Percentiles rank a stretch among this genome's conserved stretches.
Conservation (phyloP, 2,329 filamentous ascomycete species). For the Trichoderma afroharzianum region DNA sequence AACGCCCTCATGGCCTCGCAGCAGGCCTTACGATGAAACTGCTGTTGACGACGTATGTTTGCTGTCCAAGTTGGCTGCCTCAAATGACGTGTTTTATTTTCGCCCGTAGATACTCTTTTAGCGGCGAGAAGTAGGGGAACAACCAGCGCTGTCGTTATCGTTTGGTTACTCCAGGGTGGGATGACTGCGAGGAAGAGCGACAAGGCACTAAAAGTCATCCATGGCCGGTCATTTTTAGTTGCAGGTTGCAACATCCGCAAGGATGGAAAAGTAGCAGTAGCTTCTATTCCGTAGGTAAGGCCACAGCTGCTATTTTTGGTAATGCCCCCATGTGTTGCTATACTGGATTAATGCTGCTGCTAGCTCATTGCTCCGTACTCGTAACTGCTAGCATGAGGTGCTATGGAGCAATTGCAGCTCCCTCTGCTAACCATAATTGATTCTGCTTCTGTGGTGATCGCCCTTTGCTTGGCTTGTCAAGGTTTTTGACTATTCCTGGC, state of each 20-base stretch:
- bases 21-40: not conserved
- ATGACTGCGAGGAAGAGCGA: not conserved
- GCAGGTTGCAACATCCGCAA: not conserved
- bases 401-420: not conserved
- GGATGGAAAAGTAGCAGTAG: not conserved
- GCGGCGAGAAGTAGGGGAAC: not conserved
- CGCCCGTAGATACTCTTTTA: not conserved
- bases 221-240: not conserved
- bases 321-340: not conserved
- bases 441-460: not conserved
- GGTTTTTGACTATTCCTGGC: not conserved
- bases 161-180: not conserved
- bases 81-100: constrained; percentile 7
- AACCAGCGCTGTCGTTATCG: not conserved
- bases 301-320: constrained; percentile 8
- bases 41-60: not conserved
- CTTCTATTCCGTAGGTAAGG: not conserved
- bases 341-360: not conserved
- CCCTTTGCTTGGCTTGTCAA: not conserved
- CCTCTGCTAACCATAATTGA: not conserved
- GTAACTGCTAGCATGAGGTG: not conserved
- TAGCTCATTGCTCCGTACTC: not conserved
- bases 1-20: not conserved
- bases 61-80: constrained; percentile 2
- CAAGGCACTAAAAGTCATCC: not conserved